Evolutionary conservation across 108 stramenopile species (phyloP), one percentile per base, ranked within the genome.

Genomic region (Cyclotella choctawhatcheeana): DNA sequence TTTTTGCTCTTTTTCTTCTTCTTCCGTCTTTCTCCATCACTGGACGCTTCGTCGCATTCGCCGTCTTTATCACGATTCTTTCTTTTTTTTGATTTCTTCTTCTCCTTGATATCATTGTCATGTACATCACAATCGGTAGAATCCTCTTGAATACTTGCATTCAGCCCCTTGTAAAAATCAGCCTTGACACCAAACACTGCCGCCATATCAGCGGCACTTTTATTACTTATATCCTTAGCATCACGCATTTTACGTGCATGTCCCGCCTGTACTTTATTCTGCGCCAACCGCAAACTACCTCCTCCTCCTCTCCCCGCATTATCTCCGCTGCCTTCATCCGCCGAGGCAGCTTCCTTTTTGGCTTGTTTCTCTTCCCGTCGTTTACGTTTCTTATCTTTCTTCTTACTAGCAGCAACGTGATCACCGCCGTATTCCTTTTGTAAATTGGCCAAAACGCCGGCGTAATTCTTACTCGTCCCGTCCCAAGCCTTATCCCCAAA

Each of bases 121-220:
- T n/a, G n/a, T n/a, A n/a, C n/a, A n/a, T n/a, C n/a, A n/a, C n/a
- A n/a, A n/a, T n/a, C n/a, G n/a, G n/a, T n/a, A n/a, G n/a, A n/a
- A n/a, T n/a, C 58, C n/a, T 13, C 32, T 8, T 32, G 31, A 8
- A 29, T 35, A 58, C 21, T 16, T 0, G 67, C 56, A 47, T 66
- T 53, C 34, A 60, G 40, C 0, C 44, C 20, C 40, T 74, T 70
- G 56, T 84, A 84, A 40, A 74, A 58, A 17, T 82, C 78, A 17
- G 73, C 81, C 63, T 71, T 88, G 61, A 83, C 81, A 16, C 89
- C 93, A 82, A 95, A 95, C 59, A 95, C 90, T 30, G 90, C 90
- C 0, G 90, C 88, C 83, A 93, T 77, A 62, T 95, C 94, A 16
- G 78, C 70, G 0, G 79, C 74, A 59, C 74, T 83, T 59, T 91